Evolutionary conservation across 2,329 filamentous ascomycete species (phyloP).

Genomic region (Phialocephala subalpina): DNA sequence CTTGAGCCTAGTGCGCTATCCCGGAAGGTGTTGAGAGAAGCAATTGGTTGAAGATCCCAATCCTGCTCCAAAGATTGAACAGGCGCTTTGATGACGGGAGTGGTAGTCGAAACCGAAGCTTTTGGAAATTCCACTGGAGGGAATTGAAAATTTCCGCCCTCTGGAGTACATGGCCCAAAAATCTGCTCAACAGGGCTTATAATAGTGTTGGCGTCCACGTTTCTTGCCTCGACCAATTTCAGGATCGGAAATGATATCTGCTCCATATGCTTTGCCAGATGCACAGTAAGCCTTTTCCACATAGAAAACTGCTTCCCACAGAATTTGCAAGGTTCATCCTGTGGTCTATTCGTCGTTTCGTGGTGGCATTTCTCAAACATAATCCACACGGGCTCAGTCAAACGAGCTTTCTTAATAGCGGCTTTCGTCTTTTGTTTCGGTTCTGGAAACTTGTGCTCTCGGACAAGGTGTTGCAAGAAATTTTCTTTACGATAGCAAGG

Average conservation of each 20-base stretch:
- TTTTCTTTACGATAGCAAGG: conserved; percentile 89
- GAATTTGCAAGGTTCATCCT: conserved; percentile 85
- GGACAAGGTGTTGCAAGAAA: conserved; percentile 89
- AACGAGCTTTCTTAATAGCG: conserved; percentile 65
- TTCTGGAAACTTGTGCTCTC: conserved; percentile 87
- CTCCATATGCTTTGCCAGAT: conserved; percentile 94
- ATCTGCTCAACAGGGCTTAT: no score
- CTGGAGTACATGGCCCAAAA: no score
- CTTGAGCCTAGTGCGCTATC: conserved; percentile 9
- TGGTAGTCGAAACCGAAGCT: no score
- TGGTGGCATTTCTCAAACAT: conserved; percentile 81
- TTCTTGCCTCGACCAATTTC: no score
- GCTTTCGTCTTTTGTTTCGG: conserved; percentile 81
- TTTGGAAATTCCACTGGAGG: no score
- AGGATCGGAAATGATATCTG: conserved; percentile 86
- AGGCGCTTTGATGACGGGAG: no score
- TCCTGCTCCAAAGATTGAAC: no score
- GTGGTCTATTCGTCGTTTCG: conserved; percentile 70
- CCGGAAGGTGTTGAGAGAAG: no score
- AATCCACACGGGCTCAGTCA: conserved; percentile 73
- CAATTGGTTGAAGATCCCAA: not conserved
- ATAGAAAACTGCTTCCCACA: conserved; percentile 81
- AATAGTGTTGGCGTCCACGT: no score
- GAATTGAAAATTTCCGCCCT: no score
- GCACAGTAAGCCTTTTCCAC: conserved; percentile 93